These are phyloP conservation scores for Pythium brassicae DNA, from an alignment of 352 stramenopile genomes.

Conservation along the genomic window DNA sequence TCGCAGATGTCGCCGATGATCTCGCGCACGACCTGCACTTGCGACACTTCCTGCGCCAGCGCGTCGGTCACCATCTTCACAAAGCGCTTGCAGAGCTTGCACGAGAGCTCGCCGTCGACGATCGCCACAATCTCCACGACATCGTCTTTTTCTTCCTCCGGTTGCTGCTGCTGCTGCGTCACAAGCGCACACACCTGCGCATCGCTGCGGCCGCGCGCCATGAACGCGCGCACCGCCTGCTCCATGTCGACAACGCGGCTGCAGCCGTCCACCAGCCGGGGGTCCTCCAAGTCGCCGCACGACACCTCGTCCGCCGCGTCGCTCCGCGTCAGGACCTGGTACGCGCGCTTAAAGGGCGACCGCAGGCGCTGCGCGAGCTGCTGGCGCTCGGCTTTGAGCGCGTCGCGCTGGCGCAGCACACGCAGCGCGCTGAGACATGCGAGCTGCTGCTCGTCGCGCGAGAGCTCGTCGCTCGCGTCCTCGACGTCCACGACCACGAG, in stretches of 20 bases:
- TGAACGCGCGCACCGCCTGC: slow-evolving; percentile 35
- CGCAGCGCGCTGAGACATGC: slow-evolving; percentile 48
- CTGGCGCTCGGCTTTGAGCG: slow-evolving; percentile 23
- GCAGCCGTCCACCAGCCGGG: slow-evolving; percentile 36
- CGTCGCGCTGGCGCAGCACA: slow-evolving; percentile 39
- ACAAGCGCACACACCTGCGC: slow-evolving; percentile 46
- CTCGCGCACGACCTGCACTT: slow-evolving; percentile 60
- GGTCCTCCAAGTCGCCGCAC: slow-evolving; percentile 40
- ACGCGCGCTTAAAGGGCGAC: slow-evolving; percentile 31
- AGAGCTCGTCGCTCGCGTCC: slow-evolving; percentile 21
- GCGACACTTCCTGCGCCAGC: slow-evolving; percentile 46
- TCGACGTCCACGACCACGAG: slow-evolving; percentile 23
- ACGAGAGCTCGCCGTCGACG: slow-evolving; percentile 40
- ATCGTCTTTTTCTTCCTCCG: neutral
- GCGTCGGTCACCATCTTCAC: slow-evolving; percentile 69
- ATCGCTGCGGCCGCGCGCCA: slow-evolving; percentile 32
- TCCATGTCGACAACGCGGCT: slow-evolving; percentile 35
- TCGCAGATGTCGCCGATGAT: slow-evolving; percentile 78
- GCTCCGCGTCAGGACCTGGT: slow-evolving; percentile 37
- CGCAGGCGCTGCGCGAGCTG: slow-evolving; percentile 30
- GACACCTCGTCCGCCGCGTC: slow-evolving; percentile 34
- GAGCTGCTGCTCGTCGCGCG: slow-evolving; percentile 20
- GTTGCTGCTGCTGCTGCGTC: neutral
- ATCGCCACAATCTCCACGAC: slow-evolving; percentile 14
- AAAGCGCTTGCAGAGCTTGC: slow-evolving; percentile 73